These are phyloP conservation scores for Tuber brumale DNA, from an alignment of 495 filamentous ascomycete species.

Conservation along the genomic window DNA sequence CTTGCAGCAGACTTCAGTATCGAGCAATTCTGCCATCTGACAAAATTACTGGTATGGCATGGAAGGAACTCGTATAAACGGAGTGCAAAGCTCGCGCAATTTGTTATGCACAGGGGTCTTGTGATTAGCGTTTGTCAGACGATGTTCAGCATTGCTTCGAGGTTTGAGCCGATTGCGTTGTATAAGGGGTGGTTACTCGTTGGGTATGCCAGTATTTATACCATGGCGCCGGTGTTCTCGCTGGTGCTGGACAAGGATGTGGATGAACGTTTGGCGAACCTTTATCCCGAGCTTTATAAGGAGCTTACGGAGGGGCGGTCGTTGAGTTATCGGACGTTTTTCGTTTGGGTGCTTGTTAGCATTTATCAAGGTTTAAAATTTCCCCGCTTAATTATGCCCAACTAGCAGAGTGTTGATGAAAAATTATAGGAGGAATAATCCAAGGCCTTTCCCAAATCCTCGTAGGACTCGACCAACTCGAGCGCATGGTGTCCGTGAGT, in stretches of 20 bases:
- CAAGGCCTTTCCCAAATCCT: slow-evolving; percentile 87
- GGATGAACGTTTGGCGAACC: slow-evolving; percentile 81
- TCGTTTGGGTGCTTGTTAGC: slow-evolving; percentile 91
- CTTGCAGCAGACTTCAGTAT: slow-evolving; percentile 95
- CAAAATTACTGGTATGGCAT: slow-evolving; percentile 96
- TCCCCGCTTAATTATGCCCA: background rate
- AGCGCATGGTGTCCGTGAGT: slow-evolving; percentile 75
- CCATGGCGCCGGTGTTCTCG: slow-evolving; percentile 86
- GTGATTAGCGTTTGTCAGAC: slow-evolving; percentile 95
- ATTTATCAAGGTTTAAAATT: slow-evolving; percentile 68
- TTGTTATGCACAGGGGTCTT: slow-evolving; percentile 94
- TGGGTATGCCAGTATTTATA: slow-evolving; percentile 94
- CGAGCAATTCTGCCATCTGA: slow-evolving; percentile 90
- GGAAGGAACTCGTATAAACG: slow-evolving; percentile 95
- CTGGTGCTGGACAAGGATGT: slow-evolving; percentile 96
- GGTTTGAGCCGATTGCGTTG: slow-evolving; percentile 86
- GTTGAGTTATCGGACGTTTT: slow-evolving; percentile 87
- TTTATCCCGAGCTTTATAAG: slow-evolving; percentile 97
- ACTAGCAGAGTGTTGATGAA: background rate
- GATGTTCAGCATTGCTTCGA: slow-evolving; percentile 86
- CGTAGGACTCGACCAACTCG: slow-evolving; percentile 57
- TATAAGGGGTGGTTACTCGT: slow-evolving; percentile 94
- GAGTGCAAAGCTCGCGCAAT: slow-evolving; percentile 89
- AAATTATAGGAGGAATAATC: slow-evolving; percentile 61
- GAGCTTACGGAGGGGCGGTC: slow-evolving; percentile 80